phyloP scores from a whole-genome alignment of 306 rosid species.

The Trichosanthes truncata region DNA sequence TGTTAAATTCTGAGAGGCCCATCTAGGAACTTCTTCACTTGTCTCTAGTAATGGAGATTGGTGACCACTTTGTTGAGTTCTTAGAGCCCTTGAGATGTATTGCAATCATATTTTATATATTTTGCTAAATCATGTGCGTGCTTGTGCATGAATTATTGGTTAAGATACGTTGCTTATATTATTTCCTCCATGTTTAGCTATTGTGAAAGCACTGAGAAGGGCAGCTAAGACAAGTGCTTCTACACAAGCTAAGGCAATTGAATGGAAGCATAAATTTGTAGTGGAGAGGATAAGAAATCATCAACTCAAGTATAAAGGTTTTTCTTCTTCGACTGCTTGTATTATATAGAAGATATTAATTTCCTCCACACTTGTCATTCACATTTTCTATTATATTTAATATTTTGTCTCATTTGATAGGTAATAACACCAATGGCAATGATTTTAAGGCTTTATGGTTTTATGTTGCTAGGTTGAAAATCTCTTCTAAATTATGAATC shows the following conservation, averaged over 20 bases:
- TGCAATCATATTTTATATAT: constrained; percentile 12
- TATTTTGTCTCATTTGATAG: too few species aligned
- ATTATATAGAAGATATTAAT: background rate
- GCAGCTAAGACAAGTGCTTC: constrained; percentile 84
- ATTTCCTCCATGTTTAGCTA: constrained; percentile 48
- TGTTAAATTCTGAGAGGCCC: constrained; percentile 51
- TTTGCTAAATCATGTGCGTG: too few species aligned
- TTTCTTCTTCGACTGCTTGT: background rate
- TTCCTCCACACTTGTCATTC: too few species aligned
- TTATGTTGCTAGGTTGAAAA: too few species aligned
- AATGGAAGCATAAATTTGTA: constrained; percentile 86
- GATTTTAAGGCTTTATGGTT: too few species aligned
- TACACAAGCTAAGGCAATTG: constrained; percentile 89
- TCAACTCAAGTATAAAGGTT: constrained; percentile 54
- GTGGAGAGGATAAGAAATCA: constrained; percentile 60
- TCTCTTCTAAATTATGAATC: background rate
- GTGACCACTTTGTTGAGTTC: constrained; percentile 82
- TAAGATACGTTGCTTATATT: background rate
- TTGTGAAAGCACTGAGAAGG: constrained; percentile 70
- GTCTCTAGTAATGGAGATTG: constrained; percentile 45
- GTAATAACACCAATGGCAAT: too few species aligned
- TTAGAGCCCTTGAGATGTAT: constrained; percentile 71
- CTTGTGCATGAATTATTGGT: too few species aligned
- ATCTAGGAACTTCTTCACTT: constrained; percentile 63
- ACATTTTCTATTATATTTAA: background rate